Evolutionary conservation across 148 eudicot species (phyloP), one percentile per base, ranked within the genome.

Genomic region (Fagopyrum homotropicum): DNA sequence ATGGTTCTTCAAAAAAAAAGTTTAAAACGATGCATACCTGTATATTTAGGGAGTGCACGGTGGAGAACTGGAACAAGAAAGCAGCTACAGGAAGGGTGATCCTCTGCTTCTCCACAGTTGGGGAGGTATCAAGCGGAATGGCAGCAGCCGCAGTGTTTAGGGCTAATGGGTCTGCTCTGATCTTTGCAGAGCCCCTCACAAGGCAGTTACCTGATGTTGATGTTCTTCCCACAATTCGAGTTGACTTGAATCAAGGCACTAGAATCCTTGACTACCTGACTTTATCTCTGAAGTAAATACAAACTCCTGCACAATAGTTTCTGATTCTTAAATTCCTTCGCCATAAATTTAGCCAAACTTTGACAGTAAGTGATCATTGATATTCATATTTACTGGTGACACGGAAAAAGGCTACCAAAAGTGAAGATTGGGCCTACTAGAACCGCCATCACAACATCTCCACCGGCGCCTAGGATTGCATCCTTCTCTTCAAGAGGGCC

Each of bases 401-500:
- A 29, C 12, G 22, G 7, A 59, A 59, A 19, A 63, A 63, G 69
- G 69, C 16, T 63, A 63, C 69, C 69, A 63, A 63, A 29, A 63
- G 69, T 63, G 69, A 63, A 29, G 69, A 63, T 63, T 29, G 69
- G 45, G 69, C 69, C 69, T 29, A 63, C 44, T 12, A 30, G 16
- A 30, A 30, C 44, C 45, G 26, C 26, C 29, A 2, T 19, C 26
- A 70, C 29, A 70, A 3, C 49, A 46, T 69, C 51, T 15, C 48
- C 48, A 17, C 50, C 73, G 1, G 73, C 73, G 9, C 73, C 73
- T 6, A 70, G 50, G 52, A 44, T 70, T 45, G 73, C 73, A 2
- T 70, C 16, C 51, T 70, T 70, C 15, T 70, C 73, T 6, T 70
- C 73, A 15, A 45, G 73, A 7, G 73, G 73, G 6, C 73, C 73